Conservation (phyloP, 192 early-diverging fungal species). For the Gonapodya prolifera region DNA sequence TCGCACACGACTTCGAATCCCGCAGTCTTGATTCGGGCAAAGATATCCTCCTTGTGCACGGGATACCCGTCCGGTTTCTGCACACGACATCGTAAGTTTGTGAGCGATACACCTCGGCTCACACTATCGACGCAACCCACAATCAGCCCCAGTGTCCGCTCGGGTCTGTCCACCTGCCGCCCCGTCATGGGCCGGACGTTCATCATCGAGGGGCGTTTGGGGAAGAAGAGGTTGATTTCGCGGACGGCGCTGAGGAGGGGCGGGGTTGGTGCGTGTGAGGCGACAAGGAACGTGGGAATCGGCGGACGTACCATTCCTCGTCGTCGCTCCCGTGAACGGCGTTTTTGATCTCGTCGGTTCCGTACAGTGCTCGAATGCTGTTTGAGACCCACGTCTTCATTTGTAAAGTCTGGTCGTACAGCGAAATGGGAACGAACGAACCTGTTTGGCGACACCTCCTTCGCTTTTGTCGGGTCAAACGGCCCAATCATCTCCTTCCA, state of each 20-base stretch:
- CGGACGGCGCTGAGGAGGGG: neutral
- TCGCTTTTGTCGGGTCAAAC: conserved; percentile 3
- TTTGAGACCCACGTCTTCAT: neutral
- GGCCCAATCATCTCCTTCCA: conserved; percentile 5
- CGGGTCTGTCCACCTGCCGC: neutral
- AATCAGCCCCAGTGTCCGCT: neutral
- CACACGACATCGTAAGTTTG: neutral
- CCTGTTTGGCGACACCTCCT: neutral
- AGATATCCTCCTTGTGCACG: neutral
- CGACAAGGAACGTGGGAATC: neutral
- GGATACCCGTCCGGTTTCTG: neutral
- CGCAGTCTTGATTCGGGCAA: neutral
- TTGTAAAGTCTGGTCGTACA: neutral
- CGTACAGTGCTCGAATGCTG: conserved; percentile 8
- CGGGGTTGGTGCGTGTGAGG: neutral
- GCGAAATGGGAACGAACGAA: too few relatives aligned
- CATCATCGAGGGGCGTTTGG: neutral
- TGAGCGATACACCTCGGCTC: neutral
- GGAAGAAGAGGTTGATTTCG: conserved; percentile 6
- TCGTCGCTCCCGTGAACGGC: conserved; percentile 6
- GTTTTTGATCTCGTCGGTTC: conserved; percentile 3
- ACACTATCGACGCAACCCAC: neutral
- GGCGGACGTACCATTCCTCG: neutral
- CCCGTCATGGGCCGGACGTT: neutral
- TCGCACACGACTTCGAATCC: neutral